phyloP scores from a whole-genome alignment of 2,329 filamentous ascomycete species.

The Allantophomopsis lycopodina region DNA sequence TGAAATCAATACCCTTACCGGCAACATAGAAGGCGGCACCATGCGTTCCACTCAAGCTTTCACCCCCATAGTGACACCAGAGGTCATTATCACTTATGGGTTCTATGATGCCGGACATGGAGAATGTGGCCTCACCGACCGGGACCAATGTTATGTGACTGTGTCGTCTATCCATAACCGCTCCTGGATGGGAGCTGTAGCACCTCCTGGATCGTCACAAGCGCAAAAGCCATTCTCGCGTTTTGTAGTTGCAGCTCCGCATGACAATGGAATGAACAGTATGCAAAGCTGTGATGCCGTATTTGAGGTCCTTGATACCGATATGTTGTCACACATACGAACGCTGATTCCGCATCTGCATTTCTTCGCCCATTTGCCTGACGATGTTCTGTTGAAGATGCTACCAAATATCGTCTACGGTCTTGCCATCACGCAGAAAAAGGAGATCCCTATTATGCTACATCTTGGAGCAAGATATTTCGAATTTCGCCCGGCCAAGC shows the following conservation, averaged over 20 bases:
- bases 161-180: slow-evolving; percentile 23
- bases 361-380: slow-evolving; percentile 11
- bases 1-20: slow-evolving; percentile 30
- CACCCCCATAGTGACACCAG: slow-evolving; percentile 13
- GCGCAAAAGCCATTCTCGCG: slow-evolving; percentile 25
- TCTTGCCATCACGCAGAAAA: slow-evolving; percentile 36
- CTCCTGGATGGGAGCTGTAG: slow-evolving; percentile 28
- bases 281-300: slow-evolving; percentile 27
- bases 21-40: slow-evolving; percentile 24
- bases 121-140: slow-evolving; percentile 24
- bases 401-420: slow-evolving; percentile 28
- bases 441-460: slow-evolving; percentile 27
- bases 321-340: background rate
- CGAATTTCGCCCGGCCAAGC: slow-evolving; percentile 34
- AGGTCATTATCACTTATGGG: slow-evolving; percentile 28
- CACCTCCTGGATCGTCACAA: slow-evolving; percentile 22
- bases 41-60: slow-evolving; percentile 11
- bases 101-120: slow-evolving; percentile 34
- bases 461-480: slow-evolving; percentile 34
- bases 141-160: slow-evolving; percentile 30
- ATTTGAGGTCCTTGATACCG: slow-evolving; percentile 18
- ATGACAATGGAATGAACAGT: slow-evolving; percentile 37
- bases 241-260: slow-evolving; percentile 29
- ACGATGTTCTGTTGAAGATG: slow-evolving; percentile 14
- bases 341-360: background rate